These are phyloP conservation scores for Cryptosporidium ryanae DNA, from an alignment of 169 alveolate genomes.

Conservation along the genomic window DNA sequence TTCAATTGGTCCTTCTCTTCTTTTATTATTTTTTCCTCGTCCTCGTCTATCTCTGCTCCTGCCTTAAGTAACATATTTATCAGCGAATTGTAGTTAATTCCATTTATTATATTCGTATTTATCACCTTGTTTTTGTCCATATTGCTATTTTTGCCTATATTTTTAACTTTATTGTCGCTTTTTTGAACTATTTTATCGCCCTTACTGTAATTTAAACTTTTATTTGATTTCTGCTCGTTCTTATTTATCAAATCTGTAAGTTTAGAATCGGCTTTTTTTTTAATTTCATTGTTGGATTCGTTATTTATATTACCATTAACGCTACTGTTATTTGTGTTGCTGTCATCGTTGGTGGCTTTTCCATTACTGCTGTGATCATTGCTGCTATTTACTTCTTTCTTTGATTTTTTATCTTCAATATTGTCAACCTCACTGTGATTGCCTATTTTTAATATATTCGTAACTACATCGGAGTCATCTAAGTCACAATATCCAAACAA, in stretches of 20 bases:
- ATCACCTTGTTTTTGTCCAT: background rate
- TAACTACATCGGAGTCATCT: slow-evolving; percentile 23
- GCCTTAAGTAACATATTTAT: slow-evolving; percentile 39
- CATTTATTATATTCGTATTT: background rate
- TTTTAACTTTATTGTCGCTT: background rate
- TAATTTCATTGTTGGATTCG: background rate
- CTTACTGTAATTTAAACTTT: background rate
- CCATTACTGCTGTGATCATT: background rate
- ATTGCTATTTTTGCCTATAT: background rate
- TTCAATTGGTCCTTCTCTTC: slow-evolving; percentile 9
- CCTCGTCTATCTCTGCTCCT: slow-evolving; percentile 45
- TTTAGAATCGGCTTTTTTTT: background rate
- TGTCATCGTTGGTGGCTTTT: background rate
- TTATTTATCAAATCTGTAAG: background rate
- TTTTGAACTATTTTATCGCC: background rate
- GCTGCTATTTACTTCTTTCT: background rate
- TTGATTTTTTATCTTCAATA: background rate
- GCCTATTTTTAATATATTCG: background rate
- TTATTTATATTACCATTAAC: background rate
- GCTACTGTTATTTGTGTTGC: background rate
- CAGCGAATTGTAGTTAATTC: background rate
- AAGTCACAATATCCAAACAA: slow-evolving; percentile 57
- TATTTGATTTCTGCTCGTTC: background rate
- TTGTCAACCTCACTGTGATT: background rate
- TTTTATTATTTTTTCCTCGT: slow-evolving; percentile 25